Conservation (phyloP, 495 filamentous ascomycete genomes). For the Neurospora intermedia region DNA sequence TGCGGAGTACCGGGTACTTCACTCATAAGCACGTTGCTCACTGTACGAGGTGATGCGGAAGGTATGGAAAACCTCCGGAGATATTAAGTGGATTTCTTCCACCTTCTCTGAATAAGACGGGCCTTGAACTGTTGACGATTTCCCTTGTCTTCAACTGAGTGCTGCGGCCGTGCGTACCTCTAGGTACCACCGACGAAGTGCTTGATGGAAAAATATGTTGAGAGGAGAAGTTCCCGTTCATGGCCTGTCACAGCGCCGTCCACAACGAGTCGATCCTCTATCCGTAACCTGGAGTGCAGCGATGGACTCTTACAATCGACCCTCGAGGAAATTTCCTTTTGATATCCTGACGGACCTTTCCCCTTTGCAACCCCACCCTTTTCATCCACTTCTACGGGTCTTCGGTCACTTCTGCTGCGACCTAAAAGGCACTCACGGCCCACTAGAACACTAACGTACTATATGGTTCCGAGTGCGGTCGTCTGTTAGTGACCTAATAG, state of each 20-base stretch:
- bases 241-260: not conserved
- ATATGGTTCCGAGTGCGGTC: not conserved
- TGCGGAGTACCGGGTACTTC: not conserved
- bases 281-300: not conserved
- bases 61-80: not conserved
- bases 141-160: not conserved
- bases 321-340: not conserved
- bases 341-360: not conserved
- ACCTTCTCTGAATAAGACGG: not conserved
- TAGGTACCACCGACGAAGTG: not conserved
- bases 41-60: not conserved
- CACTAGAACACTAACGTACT: not conserved
- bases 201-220: not conserved
- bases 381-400: not conserved
- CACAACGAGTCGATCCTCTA: not conserved
- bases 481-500: not conserved
- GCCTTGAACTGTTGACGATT: not conserved
- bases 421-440: not conserved
- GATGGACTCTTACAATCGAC: not conserved
- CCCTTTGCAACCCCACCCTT: not conserved
- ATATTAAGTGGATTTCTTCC: not conserved
- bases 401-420: not conserved
- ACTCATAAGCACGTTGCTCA: not conserved
- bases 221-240: not conserved
- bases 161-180: not conserved